Evolutionary conservation across 164 flowering plant species (phyloP).

Genomic region (Kingdonia uniflora): DNA sequence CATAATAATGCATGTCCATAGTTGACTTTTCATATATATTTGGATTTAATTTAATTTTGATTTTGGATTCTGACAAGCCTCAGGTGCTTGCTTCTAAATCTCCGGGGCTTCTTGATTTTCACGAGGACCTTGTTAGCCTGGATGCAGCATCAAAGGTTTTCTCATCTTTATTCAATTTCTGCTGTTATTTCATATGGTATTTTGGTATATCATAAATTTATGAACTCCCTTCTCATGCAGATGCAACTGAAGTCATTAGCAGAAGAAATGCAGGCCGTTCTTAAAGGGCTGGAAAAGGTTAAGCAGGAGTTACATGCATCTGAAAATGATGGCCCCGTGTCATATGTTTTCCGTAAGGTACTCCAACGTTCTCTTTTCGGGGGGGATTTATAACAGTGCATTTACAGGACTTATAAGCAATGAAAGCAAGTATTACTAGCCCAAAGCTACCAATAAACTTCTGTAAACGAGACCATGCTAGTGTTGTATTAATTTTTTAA

Average conservation of each 20-base stretch:
- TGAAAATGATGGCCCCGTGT: constrained; percentile 91
- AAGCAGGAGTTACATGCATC: constrained; percentile 79
- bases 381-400: too few relatives aligned
- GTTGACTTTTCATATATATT: background rate
- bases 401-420: too few relatives aligned
- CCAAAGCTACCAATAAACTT: too few relatives aligned
- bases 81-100: constrained; percentile 67
- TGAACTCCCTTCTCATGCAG: constrained; percentile 29
- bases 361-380: background rate
- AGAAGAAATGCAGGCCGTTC: constrained; percentile 99
- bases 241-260: constrained; percentile 96
- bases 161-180: constrained; percentile 2
- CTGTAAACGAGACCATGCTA: too few relatives aligned
- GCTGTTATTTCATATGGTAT: constrained; percentile 1
- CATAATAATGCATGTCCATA: constrained; percentile 1
- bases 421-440: too few relatives aligned
- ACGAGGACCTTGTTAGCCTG: constrained; percentile 53
- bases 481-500: too few relatives aligned
- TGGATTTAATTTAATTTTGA: constrained; percentile 2
- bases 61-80: constrained; percentile 3
- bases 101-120: constrained; percentile 61
- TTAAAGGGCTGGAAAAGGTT: constrained; percentile 89
- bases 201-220: background rate
- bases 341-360: constrained; percentile 87
- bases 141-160: constrained; percentile 73